Base-by-base conservation (phyloP, 2,329 filamentous ascomycete species). In the Corniculantispora saksenae region DNA sequence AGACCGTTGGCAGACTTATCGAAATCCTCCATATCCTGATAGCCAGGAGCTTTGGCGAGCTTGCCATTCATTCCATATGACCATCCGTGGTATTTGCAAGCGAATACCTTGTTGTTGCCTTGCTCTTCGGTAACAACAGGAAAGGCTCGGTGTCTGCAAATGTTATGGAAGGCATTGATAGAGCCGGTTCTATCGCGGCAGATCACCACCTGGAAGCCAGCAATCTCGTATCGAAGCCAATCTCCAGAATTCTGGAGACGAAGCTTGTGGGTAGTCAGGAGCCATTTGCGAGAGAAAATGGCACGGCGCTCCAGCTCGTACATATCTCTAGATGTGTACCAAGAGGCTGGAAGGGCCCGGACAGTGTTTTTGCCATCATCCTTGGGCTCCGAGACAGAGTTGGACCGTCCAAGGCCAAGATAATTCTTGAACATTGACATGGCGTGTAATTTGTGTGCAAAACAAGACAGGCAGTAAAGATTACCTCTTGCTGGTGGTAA, bases 41-140 rank as follows among this genome's bases (percentile, higher is more conserved):
- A 87, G 3, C 82, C 80, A 0, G 84, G 85, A 3, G 85, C 85
- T 71, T 86, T 86, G 21, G 84, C 80, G 13, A 87, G 77, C 64
- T 81, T 80, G 38, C 85, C 85, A 50, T 77, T 79, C 17, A 83
- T 76, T 63, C 83, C 81, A 68, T 86, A 87, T 15, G 82, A 83
- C 85, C 85, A 87, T 55, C 84, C 84, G 71, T 87, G 85, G 70
- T 87, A 87, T 66, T 82, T 81, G 77, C 85, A 87, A 0, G 80
- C 78, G 40, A 87, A 79, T 21, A 86, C 80, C 64, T 75, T 79
- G 29, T 81, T 79, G 21, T 76, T 79, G 4, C 85, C 85, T 8
- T 78, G 75, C 5, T 80, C 76, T 48, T 79, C 77, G 5, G 74
- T 77, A 1, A 85, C 82, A 6, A 87, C 80, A 0, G 83, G 82